Evolutionary conservation across 2,329 filamentous ascomycete genomes (phyloP).

Genomic region (Cordyceps cicadae): DNA sequence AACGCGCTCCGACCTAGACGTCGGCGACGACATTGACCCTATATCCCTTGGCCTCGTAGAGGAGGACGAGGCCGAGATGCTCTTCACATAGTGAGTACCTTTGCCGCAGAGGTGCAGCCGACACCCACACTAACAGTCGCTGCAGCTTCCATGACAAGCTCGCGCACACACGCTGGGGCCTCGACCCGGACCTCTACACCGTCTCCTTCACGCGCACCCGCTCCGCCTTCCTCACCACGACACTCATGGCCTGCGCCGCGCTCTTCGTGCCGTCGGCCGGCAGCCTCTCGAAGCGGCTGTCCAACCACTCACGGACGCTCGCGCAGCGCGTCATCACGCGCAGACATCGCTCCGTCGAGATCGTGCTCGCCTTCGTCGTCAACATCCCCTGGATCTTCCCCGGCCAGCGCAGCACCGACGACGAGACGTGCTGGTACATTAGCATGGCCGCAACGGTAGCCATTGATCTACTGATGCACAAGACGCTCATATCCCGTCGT

Average conservation of each 20-base stretch:
- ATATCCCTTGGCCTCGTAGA: constrained; percentile 63
- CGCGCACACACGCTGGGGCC: constrained; percentile 65
- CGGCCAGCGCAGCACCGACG: constrained; percentile 58
- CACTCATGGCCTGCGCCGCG: constrained; percentile 59
- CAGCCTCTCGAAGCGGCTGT: constrained; percentile 57
- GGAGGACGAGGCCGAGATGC: constrained; percentile 51
- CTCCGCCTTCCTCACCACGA: constrained; percentile 65
- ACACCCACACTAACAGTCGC: not conserved
- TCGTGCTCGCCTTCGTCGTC: constrained; percentile 66
- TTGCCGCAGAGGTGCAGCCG: too few relatives aligned
- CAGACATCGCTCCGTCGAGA: constrained; percentile 62
- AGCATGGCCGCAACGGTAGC: constrained; percentile 62
- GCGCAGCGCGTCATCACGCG: constrained; percentile 53
- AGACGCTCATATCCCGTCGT: constrained; percentile 51
- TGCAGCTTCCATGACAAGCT: constrained; percentile 59
- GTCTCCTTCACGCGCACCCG: constrained; percentile 56
- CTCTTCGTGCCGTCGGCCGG: constrained; percentile 57
- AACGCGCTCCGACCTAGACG: constrained; percentile 53
- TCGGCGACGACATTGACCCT: constrained; percentile 57
- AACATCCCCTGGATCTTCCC: constrained; percentile 70
- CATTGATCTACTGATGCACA: constrained; percentile 61
- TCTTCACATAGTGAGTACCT: constrained; percentile 55
- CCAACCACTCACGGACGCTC: constrained; percentile 54
- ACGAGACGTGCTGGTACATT: constrained; percentile 65
- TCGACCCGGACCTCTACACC: constrained; percentile 60